These are phyloP conservation scores for Backusella circina DNA, from an alignment of 192 early-diverging fungal genomes.

Conservation along the genomic window DNA sequence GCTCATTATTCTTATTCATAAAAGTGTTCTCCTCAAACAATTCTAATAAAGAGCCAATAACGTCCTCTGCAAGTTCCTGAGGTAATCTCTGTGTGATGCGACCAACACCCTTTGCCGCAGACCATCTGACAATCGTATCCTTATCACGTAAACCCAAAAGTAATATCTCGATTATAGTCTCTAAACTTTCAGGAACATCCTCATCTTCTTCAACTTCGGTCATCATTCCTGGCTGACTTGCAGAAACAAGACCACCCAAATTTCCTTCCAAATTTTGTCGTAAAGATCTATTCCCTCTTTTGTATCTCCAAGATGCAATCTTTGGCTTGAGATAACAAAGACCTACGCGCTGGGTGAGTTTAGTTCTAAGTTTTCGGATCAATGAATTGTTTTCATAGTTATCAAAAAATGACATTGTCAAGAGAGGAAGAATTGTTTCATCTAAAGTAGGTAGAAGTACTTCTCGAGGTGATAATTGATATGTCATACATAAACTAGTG, in stretches of 20 bases:
- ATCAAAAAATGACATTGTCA: constrained; percentile 39
- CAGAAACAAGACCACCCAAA: background rate
- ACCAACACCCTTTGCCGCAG: constrained; percentile 94
- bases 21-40: constrained; percentile 83
- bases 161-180: constrained; percentile 79
- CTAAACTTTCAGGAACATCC: constrained; percentile 81
- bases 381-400: constrained; percentile 65
- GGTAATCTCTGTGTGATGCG: constrained; percentile 82
- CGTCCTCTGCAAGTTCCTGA: constrained; percentile 74
- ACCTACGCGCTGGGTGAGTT: constrained; percentile 82
- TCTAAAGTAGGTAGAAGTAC: constrained; percentile 54
- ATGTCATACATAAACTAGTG: constrained; percentile 60
- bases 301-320: constrained; percentile 65
- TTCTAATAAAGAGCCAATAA: constrained; percentile 72
- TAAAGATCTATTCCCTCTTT: constrained; percentile 64
- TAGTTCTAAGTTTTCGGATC: constrained; percentile 76
- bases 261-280: constrained; percentile 43
- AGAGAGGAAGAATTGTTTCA: constrained; percentile 37
- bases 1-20: constrained; percentile 24
- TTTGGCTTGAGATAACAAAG: constrained; percentile 73
- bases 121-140: constrained; percentile 97
- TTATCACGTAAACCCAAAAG: constrained; percentile 80
- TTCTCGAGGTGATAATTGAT: constrained; percentile 66
- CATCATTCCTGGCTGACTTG: constrained; percentile 3
- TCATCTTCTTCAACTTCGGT: constrained; percentile 44